A percentile compares a stretch with the other conserved stretches of the same genome.
Conservation (phyloP, 495 filamentous ascomycete species). For the Cercophora sp. region DNA sequence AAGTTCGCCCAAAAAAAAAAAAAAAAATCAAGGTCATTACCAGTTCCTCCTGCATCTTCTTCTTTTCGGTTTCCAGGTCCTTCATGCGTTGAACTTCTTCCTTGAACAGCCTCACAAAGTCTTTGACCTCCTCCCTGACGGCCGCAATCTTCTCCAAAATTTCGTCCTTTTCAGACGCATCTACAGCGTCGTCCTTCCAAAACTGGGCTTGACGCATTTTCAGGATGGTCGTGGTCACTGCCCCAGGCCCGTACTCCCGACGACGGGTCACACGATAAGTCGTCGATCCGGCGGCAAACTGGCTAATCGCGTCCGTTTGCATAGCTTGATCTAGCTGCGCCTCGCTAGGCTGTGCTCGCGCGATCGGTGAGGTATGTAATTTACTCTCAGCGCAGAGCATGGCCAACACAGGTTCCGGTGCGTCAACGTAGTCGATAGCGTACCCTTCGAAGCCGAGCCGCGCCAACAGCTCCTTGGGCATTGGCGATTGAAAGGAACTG, state of each 20-base stretch:
- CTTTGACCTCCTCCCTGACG: constrained; percentile 35
- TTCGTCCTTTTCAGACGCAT: constrained; percentile 54
- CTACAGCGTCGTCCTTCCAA: constrained; percentile 78
- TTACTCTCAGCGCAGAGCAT: constrained; percentile 72
- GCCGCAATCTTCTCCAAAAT: too few species aligned
- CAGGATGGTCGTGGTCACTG: constrained; percentile 59
- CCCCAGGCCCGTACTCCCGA: constrained; percentile 67
- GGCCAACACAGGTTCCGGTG: constrained; percentile 78
- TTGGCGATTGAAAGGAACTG: constrained; percentile 46
- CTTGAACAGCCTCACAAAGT: too few species aligned
- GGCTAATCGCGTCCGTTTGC: constrained; percentile 40
- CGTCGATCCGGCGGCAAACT: constrained; percentile 61
- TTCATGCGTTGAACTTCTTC: too few species aligned
- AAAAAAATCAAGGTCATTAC: constrained; percentile 23
- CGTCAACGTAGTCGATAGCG: constrained; percentile 69
- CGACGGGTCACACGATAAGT: constrained; percentile 59
- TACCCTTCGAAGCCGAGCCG: constrained; percentile 72
- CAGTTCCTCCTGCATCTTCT: constrained; percentile 20
- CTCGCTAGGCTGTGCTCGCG: constrained; percentile 56
- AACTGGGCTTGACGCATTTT: constrained; percentile 50
- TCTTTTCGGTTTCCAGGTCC: not conserved
- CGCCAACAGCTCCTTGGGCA: constrained; percentile 52
- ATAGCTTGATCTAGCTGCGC: constrained; percentile 59
- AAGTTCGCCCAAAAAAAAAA: not conserved
- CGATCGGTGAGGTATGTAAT: constrained; percentile 64